These are phyloP conservation scores for Xylaria polymorpha DNA, from an alignment of 2,329 filamentous ascomycete genomes.

Conservation along the genomic window DNA sequence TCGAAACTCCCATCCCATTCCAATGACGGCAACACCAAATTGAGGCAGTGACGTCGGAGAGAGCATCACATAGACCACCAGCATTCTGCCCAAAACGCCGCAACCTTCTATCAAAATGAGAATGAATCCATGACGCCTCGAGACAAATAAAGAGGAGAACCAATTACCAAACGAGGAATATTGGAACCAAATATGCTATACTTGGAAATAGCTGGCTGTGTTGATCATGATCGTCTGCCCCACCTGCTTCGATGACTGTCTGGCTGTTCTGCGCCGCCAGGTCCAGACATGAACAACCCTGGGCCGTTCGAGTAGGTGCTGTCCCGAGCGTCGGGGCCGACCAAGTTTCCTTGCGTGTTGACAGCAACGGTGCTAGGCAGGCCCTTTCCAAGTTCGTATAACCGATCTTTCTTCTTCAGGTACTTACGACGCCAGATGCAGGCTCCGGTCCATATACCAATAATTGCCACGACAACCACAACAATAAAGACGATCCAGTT, in stretches of 20 bases:
- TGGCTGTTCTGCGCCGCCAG: constrained; percentile 51
- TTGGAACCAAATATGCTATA: constrained; percentile 13
- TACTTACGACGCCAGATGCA: constrained; percentile 80
- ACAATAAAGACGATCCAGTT: constrained; percentile 87
- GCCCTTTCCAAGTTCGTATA: constrained; percentile 61
- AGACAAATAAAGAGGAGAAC: constrained; percentile 15
- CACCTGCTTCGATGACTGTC: constrained; percentile 62
- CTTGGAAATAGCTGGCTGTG: not conserved
- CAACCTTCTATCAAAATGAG: constrained; percentile 21
- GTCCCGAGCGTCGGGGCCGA: constrained; percentile 45
- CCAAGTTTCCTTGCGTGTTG: constrained; percentile 49
- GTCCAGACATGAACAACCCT: constrained; percentile 55
- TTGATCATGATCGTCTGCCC: constrained; percentile 41
- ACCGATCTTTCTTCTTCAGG: constrained; percentile 73
- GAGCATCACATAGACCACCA: constrained; percentile 15
- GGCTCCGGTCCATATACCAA: constrained; percentile 73
- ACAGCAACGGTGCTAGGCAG: constrained; percentile 53
- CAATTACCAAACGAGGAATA: constrained; percentile 11
- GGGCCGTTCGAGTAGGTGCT: constrained; percentile 47
- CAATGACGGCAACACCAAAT: constrained; percentile 3
- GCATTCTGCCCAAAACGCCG: constrained; percentile 29
- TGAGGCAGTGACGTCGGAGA: not conserved
- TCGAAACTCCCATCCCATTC: constrained; percentile 17
- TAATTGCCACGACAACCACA: constrained; percentile 76
- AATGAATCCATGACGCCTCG: constrained; percentile 29